These are phyloP conservation scores for Eucalyptus melliodora DNA, from an alignment of 345 rosid species.

Conservation along the genomic window DNA sequence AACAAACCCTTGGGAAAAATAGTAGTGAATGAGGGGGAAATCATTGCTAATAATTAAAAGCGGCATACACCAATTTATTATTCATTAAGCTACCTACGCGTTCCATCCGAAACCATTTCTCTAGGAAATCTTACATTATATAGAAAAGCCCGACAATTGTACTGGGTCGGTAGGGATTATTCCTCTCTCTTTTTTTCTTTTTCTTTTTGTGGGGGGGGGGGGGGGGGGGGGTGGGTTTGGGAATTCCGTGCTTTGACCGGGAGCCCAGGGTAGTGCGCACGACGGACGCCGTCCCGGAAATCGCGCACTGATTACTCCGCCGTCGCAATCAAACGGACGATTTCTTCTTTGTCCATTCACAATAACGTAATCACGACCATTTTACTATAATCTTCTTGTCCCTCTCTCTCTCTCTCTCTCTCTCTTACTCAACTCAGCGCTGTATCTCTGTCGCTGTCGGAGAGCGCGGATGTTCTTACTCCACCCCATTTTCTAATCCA, in stretches of 20 bases:
- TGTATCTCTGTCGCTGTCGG: background rate
- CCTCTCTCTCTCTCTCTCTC: background rate
- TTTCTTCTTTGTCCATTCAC: background rate
- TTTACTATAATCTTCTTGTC: background rate
- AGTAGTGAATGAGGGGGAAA: background rate
- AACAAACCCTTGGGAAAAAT: fast-evolving
- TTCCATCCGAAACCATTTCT: background rate
- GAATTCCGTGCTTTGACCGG: background rate
- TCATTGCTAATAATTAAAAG: background rate
- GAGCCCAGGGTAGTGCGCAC: background rate
- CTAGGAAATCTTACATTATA: background rate
- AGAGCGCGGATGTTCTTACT: background rate
- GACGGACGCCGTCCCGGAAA: background rate
- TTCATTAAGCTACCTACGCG: background rate
- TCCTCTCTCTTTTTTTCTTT: fast-evolving
- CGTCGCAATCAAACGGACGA: background rate
- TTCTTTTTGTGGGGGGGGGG: no score
- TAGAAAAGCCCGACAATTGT: background rate
- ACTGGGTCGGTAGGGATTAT: background rate
- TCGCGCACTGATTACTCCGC: background rate
- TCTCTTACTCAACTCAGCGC: background rate
- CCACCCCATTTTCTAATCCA: background rate
- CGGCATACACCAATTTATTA: background rate
- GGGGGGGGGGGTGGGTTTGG: fast-evolving
- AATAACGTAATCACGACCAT: background rate